Conservation (phyloP, 148 eudicot genomes). For the Persicaria tinctoria region DNA sequence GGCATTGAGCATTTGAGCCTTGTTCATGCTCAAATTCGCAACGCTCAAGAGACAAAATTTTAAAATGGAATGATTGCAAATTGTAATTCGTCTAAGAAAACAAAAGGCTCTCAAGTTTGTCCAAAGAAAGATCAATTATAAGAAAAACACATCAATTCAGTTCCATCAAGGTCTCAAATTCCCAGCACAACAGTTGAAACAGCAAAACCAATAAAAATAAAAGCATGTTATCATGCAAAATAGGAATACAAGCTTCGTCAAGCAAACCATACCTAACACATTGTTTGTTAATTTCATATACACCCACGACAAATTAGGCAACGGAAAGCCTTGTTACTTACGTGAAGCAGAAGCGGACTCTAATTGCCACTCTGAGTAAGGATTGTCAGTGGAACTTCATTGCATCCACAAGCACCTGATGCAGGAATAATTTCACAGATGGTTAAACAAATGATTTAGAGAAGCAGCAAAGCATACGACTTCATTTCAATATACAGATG, state of each 20-base stretch:
- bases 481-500: no score
- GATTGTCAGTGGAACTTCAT: background rate
- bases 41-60: no score
- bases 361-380: background rate
- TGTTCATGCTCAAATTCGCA: slow-evolving; percentile 16
- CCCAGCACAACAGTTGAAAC: background rate
- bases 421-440: no score
- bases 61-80: background rate
- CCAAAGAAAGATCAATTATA: background rate
- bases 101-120: no score
- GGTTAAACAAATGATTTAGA: background rate
- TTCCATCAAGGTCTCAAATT: background rate
- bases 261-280: background rate
- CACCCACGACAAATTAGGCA: background rate
- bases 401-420: background rate
- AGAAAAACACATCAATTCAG: background rate
- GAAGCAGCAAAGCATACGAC: background rate
- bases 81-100: no score
- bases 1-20: slow-evolving; percentile 5
- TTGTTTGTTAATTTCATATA: no score
- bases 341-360: background rate
- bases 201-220: no score
- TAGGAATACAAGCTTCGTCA: background rate
- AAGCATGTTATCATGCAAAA: background rate
- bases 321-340: background rate